Evolutionary conservation across 352 stramenopile genomes (phyloP).

Genomic region (Blastocystis hominis): DNA sequence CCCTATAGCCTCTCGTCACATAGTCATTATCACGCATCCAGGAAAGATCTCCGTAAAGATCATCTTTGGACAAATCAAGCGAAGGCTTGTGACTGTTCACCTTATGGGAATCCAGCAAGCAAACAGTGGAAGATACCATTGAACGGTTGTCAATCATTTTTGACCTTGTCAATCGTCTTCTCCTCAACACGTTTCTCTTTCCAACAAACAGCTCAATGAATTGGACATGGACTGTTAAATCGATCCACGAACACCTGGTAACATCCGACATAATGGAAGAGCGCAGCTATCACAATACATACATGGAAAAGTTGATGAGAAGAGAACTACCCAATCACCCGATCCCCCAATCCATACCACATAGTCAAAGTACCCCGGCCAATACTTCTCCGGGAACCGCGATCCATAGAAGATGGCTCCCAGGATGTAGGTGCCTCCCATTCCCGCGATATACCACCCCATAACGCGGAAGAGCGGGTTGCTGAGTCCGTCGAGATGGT

Average conservation of each 20-base stretch:
- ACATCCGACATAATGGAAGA: constrained; percentile 55
- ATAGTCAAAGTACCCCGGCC: constrained; percentile 55
- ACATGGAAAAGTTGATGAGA: constrained; percentile 56
- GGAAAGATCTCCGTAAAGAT: constrained; percentile 1
- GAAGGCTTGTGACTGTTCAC: background rate
- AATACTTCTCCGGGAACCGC: constrained; percentile 51
- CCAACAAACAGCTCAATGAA: constrained; percentile 27
- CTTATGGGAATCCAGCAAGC: too few species aligned
- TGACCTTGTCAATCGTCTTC: constrained; percentile 8
- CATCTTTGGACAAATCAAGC: constrained; percentile 49
- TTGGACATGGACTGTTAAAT: constrained; percentile 43
- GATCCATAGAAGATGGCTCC: constrained; percentile 42
- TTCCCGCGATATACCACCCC: constrained; percentile 32
- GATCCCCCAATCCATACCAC: constrained; percentile 2
- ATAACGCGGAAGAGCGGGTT: constrained; percentile 41
- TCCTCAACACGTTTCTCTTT: background rate
- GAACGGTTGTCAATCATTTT: background rate
- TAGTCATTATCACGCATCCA: constrained; percentile 57
- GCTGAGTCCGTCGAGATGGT: constrained; percentile 29
- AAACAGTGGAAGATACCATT: too few species aligned
- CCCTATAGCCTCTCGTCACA: constrained; percentile 32
- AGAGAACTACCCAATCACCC: constrained; percentile 1
- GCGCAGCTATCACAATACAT: constrained; percentile 52
- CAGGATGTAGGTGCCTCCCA: constrained; percentile 44
- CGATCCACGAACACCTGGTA: constrained; percentile 50